These are phyloP conservation scores for Trichoderma harzianum DNA, from an alignment of 2,329 filamentous ascomycete species.

Conservation along the genomic window DNA sequence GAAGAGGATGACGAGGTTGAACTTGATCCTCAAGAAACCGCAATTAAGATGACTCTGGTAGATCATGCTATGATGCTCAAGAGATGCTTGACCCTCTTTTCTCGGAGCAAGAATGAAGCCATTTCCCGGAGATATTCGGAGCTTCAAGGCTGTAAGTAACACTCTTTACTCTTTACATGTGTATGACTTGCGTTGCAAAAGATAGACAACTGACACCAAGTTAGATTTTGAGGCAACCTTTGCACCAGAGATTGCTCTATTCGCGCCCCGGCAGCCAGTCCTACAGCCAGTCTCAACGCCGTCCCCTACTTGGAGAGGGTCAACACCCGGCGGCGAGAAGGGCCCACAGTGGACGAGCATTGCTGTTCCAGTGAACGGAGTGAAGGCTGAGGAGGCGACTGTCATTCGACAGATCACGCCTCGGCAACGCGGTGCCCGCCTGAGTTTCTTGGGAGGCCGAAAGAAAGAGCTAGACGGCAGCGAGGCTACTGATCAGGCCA, in stretches of 20 bases:
- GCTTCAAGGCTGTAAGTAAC: conserved; percentile 59
- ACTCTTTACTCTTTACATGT: neutral
- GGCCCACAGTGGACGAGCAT: conserved; percentile 33
- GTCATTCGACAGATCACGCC: conserved; percentile 50
- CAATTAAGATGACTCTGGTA: conserved; percentile 78
- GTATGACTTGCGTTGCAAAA: neutral
- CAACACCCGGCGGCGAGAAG: conserved; percentile 43
- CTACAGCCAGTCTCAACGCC: conserved; percentile 41
- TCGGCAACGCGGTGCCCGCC: conserved; percentile 50
- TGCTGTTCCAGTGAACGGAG: conserved; percentile 34
- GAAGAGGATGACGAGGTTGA: conserved; percentile 41
- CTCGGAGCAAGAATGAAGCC: conserved; percentile 58
- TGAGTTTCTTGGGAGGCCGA: conserved; percentile 56
- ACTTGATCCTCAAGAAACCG: conserved; percentile 63
- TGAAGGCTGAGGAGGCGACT: conserved; percentile 47
- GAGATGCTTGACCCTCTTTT: conserved; percentile 70
- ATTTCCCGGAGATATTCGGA: conserved; percentile 56
- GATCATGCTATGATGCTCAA: conserved; percentile 89
- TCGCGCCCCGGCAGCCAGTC: conserved; percentile 49
- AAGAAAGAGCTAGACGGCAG: conserved; percentile 40
- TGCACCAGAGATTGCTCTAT: conserved; percentile 61
- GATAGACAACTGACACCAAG: conserved; percentile 22
- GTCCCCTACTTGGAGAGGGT: conserved; percentile 48
- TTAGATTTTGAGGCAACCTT: conserved; percentile 61
- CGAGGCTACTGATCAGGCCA: conserved; percentile 28